phyloP scores from a whole-genome alignment of 305 asterid genomes.

The Fraxinus nigra region DNA sequence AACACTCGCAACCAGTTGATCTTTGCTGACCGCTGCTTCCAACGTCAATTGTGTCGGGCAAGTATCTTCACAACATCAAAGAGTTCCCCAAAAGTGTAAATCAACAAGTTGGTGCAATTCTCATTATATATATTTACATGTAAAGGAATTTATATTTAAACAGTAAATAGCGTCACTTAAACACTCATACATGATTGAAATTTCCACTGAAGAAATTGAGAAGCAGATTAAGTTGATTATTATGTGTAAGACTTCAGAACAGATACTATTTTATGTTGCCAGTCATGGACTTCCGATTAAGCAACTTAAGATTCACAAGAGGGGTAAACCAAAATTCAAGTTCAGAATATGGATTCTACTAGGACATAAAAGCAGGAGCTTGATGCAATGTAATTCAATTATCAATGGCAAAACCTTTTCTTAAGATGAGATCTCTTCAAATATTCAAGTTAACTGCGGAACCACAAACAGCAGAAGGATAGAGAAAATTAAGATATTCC shows the following conservation, averaged over 20 bases:
- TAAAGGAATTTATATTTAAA: background rate
- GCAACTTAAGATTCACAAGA: background rate
- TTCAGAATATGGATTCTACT: background rate
- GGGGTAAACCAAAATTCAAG: background rate
- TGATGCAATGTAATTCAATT: background rate
- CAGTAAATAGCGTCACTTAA: background rate
- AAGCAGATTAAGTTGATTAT: background rate
- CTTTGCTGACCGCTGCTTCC: conserved; percentile 67
- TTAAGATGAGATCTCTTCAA: background rate
- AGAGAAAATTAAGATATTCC: background rate
- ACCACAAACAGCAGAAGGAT: background rate
- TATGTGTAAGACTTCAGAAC: background rate
- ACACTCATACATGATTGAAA: background rate
- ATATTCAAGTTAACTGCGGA: background rate
- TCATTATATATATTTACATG: background rate
- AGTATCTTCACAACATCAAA: conserved; percentile 47
- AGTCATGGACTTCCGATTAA: background rate
- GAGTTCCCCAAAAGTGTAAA: background rate
- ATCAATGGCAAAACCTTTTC: background rate
- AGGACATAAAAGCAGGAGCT: background rate
- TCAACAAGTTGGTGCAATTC: background rate
- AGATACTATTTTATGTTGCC: background rate
- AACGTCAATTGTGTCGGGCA: conserved; percentile 94
- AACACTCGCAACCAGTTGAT: conserved; percentile 80
- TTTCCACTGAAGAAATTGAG: background rate